Base-by-base conservation (phyloP, 306 rosid genomes). In the Mimosa pudica region DNA sequence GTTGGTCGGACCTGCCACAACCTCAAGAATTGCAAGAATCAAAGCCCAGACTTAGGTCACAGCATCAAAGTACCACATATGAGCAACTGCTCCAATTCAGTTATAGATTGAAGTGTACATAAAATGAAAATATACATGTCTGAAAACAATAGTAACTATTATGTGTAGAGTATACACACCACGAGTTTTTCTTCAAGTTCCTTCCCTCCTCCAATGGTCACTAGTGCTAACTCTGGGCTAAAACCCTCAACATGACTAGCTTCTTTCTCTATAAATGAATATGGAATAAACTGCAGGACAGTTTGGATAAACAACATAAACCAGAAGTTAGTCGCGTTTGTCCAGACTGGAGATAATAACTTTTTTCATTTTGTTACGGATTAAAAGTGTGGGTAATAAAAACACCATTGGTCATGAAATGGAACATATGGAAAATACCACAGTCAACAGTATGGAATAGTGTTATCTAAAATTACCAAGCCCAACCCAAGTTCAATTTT, bases 171-270 rank as follows among this genome's bases (percentile, higher is more conserved):
- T 52, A 79, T 66, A 75, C 86, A 41, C 84, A 95, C 98, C 94
- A 90, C 99, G 77, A 95, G 98, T 63, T 93, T 95, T 85, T 95
- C 99, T 88, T 95, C 99, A 79, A 95, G 97, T 81, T 95, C 98
- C 85, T 95, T 91, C 84, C 98, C 98, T 76, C 98, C 98, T 51
- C 98, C 98, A 54, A 95, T 83, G 18, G 98, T 95, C 79, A 95
- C 98, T 16, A 91, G 64, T 1, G 99, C 99, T 76, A 93, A 81
- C 84, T 93, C 99, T 0, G 98, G 98, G 89, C 98, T 95, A 76
- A 95, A 95, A 54, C 98, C 98, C 82, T 95, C 96, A 74, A 95
- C 96, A 46, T 95, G 98, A 83, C 97, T 95, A 58, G 98, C 98
- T 88, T 95, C 98, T 84, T 92, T 95, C 90, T 95, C 98, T 70